Conservation (phyloP, 176 grass and related monocot species). For the barley (Hordeum vulgare) region DNA sequence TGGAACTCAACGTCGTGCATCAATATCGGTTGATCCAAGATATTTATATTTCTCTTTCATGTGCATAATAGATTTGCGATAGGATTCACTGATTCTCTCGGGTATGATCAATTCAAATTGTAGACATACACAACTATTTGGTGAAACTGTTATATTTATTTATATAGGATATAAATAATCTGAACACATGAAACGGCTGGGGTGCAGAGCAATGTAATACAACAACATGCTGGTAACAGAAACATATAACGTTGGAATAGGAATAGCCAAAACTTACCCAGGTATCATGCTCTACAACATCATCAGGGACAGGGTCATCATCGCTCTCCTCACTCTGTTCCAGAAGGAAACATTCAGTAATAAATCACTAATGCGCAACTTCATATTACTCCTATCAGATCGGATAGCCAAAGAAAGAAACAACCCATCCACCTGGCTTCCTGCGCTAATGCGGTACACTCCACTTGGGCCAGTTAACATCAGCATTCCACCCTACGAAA, state of each 20-base stretch:
- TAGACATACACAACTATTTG: not conserved
- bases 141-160: not conserved
- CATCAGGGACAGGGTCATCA: not conserved
- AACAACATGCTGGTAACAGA: not conserved
- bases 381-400: not conserved
- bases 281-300: conserved; percentile 28
- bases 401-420: not conserved
- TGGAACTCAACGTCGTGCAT: not conserved
- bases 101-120: not conserved
- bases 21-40: not conserved
- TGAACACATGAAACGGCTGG: not conserved
- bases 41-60: not conserved
- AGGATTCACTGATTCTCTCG: not conserved
- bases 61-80: not conserved
- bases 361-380: not conserved
- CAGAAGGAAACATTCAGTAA: conserved; percentile 1
- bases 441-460: conserved; percentile 7
- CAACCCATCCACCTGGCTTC: conserved; percentile 26
- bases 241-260: not conserved
- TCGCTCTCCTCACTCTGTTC: conserved; percentile 17
- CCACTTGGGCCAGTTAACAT: not conserved
- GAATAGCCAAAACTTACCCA: conserved; percentile 47
- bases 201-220: not conserved
- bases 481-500: not conserved
- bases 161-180: not conserved